phyloP scores from a whole-genome alignment of 495 filamentous ascomycete species.

The Penicillium samsonianum region DNA sequence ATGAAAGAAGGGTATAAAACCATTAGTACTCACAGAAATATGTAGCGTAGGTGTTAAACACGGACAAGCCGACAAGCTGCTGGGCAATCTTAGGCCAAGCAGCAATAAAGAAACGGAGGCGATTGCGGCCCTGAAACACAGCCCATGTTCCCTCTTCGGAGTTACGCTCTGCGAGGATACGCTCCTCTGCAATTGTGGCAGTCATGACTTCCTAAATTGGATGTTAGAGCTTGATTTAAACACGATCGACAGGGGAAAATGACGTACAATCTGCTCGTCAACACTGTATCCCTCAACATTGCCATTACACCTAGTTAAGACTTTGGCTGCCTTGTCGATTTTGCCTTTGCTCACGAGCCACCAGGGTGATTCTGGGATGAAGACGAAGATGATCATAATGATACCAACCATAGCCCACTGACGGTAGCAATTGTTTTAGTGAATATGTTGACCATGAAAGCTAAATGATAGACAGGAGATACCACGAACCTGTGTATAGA shows the following conservation, averaged over 20 bases:
- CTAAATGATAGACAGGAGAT: background rate
- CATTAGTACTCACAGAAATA: slow-evolving; percentile 40
- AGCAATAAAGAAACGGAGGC: slow-evolving; percentile 42
- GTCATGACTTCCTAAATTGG: slow-evolving; percentile 30
- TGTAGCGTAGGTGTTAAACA: slow-evolving; percentile 45
- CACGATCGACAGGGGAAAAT: background rate
- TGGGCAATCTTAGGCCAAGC: slow-evolving; percentile 46
- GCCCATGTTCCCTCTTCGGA: slow-evolving; percentile 29
- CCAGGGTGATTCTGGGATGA: slow-evolving; percentile 39
- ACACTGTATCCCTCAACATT: slow-evolving; percentile 31
- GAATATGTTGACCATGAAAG: background rate
- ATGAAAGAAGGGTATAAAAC: background rate
- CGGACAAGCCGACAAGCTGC: slow-evolving; percentile 43
- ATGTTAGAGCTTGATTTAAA: background rate
- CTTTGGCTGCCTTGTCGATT: slow-evolving; percentile 33
- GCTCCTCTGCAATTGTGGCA: slow-evolving; percentile 35
- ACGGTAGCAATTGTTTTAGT: background rate
- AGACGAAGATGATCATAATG: slow-evolving; percentile 33
- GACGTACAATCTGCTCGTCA: slow-evolving; percentile 1
- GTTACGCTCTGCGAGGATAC: slow-evolving; percentile 31
- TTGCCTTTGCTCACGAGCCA: slow-evolving; percentile 42
- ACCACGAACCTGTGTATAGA: slow-evolving; percentile 42
- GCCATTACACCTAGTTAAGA: slow-evolving; percentile 32
- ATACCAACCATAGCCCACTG: slow-evolving; percentile 41
- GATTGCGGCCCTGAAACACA: slow-evolving; percentile 42